Percentiles rank a stretch among this genome's conserved stretches.
phyloP scores from a whole-genome alignment of 2,329 filamentous ascomycete genomes.

The Polychaeton citri region DNA sequence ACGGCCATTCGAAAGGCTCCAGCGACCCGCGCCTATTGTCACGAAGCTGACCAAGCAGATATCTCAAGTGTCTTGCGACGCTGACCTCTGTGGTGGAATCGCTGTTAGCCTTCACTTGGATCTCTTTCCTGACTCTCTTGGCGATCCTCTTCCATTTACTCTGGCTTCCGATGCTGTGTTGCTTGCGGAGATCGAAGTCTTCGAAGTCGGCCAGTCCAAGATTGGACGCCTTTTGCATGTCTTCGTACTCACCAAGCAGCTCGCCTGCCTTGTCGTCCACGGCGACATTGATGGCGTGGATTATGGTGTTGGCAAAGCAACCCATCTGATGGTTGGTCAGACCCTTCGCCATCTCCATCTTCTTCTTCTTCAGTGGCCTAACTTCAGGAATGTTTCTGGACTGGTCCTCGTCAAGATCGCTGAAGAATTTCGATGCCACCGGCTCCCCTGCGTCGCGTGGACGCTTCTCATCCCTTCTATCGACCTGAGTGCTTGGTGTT shows the following conservation, averaged over 20 bases:
- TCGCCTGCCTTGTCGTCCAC: slow-evolving; percentile 4
- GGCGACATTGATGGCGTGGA: slow-evolving; percentile 8
- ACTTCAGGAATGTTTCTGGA: too few relatives aligned
- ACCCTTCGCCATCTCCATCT: slow-evolving; percentile 1
- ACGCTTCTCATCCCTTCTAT: too few relatives aligned
- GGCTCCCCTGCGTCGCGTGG: too few relatives aligned
- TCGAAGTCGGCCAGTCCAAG: too few relatives aligned
- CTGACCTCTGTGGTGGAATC: too few relatives aligned
- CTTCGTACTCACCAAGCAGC: slow-evolving; percentile 4
- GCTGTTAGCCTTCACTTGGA: not conserved
- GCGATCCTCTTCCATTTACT: too few relatives aligned
- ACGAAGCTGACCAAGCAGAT: slow-evolving; percentile 6
- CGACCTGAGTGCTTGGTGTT: too few relatives aligned
- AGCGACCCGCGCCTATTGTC: not conserved
- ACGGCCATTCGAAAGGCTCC: slow-evolving; percentile 1
- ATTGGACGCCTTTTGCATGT: too few relatives aligned
- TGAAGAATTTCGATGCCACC: too few relatives aligned
- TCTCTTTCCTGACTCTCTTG: slow-evolving; percentile 1
- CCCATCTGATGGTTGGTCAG: slow-evolving; percentile 5
- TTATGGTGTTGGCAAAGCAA: slow-evolving; percentile 9
- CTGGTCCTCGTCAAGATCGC: too few relatives aligned
- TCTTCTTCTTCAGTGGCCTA: not conserved
- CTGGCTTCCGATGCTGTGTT: too few relatives aligned
- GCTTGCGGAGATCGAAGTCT: too few relatives aligned
- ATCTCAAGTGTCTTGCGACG: slow-evolving; percentile 7